Evolutionary conservation across 441 rosid species (phyloP).

Genomic region (Erysimum cheiri): DNA sequence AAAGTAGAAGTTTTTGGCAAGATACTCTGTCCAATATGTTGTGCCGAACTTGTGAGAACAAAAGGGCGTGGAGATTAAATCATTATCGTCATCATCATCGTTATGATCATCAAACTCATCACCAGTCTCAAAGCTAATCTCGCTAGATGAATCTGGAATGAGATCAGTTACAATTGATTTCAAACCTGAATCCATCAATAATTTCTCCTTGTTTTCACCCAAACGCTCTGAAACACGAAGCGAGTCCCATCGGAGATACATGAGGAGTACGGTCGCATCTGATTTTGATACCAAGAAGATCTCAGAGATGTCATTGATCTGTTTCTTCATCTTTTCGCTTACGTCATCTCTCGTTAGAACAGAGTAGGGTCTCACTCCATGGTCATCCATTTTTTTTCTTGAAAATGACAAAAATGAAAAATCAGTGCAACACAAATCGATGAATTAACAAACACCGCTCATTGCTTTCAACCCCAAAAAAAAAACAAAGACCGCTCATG

Average conservation of each 20-base stretch:
- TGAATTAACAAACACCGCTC: not conserved
- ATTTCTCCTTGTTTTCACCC: not conserved
- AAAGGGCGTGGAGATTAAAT: constrained; percentile 31
- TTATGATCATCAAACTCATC: constrained; percentile 14
- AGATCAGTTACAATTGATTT: not conserved
- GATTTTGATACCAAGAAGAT: constrained; percentile 30
- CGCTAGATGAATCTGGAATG: not conserved
- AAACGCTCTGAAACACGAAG: constrained; percentile 25
- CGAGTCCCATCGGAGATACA: constrained; percentile 23
- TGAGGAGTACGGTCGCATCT: constrained; percentile 31
- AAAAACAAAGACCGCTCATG: not conserved
- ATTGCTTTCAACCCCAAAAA: too few relatives aligned
- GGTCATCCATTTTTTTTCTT: constrained; percentile 9
- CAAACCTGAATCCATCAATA: constrained; percentile 27
- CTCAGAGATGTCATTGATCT: constrained; percentile 25
- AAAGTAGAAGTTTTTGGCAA: not conserved
- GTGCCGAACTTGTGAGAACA: constrained; percentile 33
- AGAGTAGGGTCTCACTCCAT: constrained; percentile 4
- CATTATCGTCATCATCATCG: not conserved
- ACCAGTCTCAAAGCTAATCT: not conserved
- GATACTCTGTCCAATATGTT: constrained; percentile 24
- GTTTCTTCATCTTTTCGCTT: constrained; percentile 6
- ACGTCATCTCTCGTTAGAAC: constrained; percentile 15
- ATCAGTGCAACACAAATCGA: not conserved
- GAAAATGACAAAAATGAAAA: not conserved